Base-by-base conservation (phyloP, 805 yeast genomes). In the Millerago galiae region DNA sequence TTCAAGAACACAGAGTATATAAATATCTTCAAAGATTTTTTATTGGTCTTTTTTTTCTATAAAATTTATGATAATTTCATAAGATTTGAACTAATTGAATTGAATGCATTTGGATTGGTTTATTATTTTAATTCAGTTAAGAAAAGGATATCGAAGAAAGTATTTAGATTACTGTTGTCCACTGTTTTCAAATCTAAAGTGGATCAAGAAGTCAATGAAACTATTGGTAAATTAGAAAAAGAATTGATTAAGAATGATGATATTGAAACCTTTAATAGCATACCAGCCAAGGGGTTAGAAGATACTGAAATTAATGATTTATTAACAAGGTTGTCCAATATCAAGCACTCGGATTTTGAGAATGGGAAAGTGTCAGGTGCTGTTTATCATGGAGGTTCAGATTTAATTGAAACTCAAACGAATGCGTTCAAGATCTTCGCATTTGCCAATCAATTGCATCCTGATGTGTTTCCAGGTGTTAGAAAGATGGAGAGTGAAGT, bases 401-500 rank as follows among this genome's bases (percentile, higher is more conserved):
- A 84, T 27, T 63, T 91, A 41, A 70, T 84, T 31, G 66, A 72
- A 31, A 67, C 93, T 30, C 98, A 93, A 63, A 66, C 93, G 8
- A 63, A 73, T 42, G 93, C 96, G 1, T 90, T 78, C 60, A 74
- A 78, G 41, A 74, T 74, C 55, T 90, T 77, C 61, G 77, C 93
- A 6, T 89, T 90, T 18, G 88, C 97, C 2, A 91, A 93, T 64
- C 99, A 93, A 64, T 69, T 91, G 40, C 99, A 91, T 60, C 99
- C 99, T 0, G 98, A 91, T 63, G 93, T 89, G 4, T 91, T 91
- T 58, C 99, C 98, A 0, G 98, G 95, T 6, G 85, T 91, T 8
- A 77, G 99, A 34, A 89, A 91, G 61, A 90, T 91, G 96, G 99
- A 91, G 59, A 70, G 96, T 7, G 98, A 93, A 57, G 87, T 90